Evolutionary conservation across 805 yeast species (phyloP), one percentile per base, ranked within the genome.

Genomic region (Ogataea dorogensis): DNA sequence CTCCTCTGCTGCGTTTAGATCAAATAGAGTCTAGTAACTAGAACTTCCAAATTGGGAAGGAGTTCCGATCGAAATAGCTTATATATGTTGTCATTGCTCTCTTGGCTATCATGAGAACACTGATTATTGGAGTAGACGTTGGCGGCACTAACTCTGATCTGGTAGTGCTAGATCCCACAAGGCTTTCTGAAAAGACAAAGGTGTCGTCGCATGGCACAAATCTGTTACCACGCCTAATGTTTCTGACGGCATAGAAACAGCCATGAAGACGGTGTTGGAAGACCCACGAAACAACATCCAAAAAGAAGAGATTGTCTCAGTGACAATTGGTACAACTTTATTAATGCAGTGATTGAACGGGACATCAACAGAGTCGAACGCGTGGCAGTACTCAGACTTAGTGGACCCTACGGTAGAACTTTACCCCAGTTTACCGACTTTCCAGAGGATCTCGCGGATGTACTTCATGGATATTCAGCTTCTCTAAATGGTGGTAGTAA

Each of bases 111-210:
- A 10, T 7, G 7, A 31, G 15, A 18, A 39, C 31, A 10, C 31
- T 33, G 17, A 24, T 33, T 9, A 18, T 33, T 2, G 36, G 36
- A 10, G 28, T 33, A 2, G 36, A 33, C 19, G 36, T 33, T n/a
- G 36, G 36, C 4, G 36, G 36, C 7, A 33, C 36, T 10, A 33
- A 33, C 18, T 33, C 36, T 4, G 36, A 33, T 19, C 30, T 33
- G n/a, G 36, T 33, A 7, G 36, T 33, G n/a, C 16, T 33, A 13
- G 36, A 33, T n/a, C 36, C 36, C 15, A 12, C 36, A 13, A 19
- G 15, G 16, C 30, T 33, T 10, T 64, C n/a, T 49, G 54, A 18
- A 41, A 15, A 13, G 7, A n/a, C n/a, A 10, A 21, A 12, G 36
- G 36, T 4, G 36, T 33, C 10, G 15, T 33, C 14, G 30, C 36